Evolutionary conservation across 2,329 filamentous ascomycete genomes (phyloP), one percentile per base, ranked within the genome.

Genomic region (Hymenoscyphus fraxineus): DNA sequence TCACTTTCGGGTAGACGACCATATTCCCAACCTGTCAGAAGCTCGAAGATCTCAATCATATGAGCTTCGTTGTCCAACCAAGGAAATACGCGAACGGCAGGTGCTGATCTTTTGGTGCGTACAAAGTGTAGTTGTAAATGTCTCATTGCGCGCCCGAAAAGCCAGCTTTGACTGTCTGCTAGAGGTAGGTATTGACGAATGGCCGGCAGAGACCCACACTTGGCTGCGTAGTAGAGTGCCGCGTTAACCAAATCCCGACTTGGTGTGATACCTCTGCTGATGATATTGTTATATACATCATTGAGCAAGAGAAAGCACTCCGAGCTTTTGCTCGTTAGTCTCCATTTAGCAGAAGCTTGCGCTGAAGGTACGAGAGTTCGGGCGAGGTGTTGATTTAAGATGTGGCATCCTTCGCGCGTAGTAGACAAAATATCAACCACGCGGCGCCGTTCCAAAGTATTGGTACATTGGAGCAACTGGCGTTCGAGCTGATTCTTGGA

Each of bases 11-110:
- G 31, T n/a, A 19, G 35, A 40, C 40, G 44, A 9, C 59, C 59
- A 22, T 57, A 15, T 32, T 35, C n/a, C 55, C 59, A 67, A 2
- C 68, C 69, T 4, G 67, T 69, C n/a, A 71, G 57, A 31, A 71
- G 61, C 31, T 65, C 62, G 12, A 67, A 39, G 22, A 61, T 31
- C 38, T 64, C 54, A 13, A 59, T 60, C 15, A 35, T 19, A n/a
- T 63, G 27, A 13, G 19, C 40, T 59, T 38, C 31, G 19, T 51
- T 41, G 19, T 39, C 54, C 32, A 47, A 58, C 59, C 59, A 57
- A 39, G 59, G 59, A 27, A 54, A 12, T n/a, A 57, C 59, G 35
- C 19, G 7, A 15, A 51, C 31, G 6, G 19, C 38, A 19, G n/a
- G n/a, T n/a, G 16, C 40, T 6, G 12, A 32, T n/a, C 22, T 39